phyloP scores from a whole-genome alignment of 2,329 filamentous ascomycete species.

The Lachnellula suecica region DNA sequence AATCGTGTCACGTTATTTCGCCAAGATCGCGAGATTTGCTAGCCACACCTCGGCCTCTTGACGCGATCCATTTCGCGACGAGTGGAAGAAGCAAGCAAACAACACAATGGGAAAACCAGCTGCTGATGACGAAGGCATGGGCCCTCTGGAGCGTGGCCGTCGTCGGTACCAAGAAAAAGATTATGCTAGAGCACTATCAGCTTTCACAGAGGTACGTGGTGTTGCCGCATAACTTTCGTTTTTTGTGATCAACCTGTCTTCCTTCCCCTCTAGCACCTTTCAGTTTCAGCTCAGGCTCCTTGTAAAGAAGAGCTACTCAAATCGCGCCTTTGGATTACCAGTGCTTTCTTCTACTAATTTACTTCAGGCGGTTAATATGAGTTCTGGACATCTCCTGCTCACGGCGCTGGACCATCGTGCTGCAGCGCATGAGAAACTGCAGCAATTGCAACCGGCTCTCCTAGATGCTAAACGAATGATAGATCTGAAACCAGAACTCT shows the following conservation, averaged over 20 bases:
- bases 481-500: slow-evolving; percentile 28
- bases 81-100: neutral
- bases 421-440: slow-evolving; percentile 34
- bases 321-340: too few species aligned
- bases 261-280: neutral
- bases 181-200: slow-evolving; percentile 17
- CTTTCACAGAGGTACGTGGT: slow-evolving; percentile 16
- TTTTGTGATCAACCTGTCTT: neutral
- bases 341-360: too few species aligned
- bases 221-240: neutral
- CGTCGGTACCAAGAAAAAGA: slow-evolving; percentile 29
- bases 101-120: slow-evolving; percentile 8
- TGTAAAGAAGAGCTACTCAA: too few species aligned
- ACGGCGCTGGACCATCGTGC: slow-evolving; percentile 34
- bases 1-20: neutral
- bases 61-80: neutral
- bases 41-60: neutral
- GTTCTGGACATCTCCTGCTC: slow-evolving; percentile 25
- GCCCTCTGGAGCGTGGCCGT: slow-evolving; percentile 28
- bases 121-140: slow-evolving; percentile 24
- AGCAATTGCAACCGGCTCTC: slow-evolving; percentile 27
- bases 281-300: too few species aligned
- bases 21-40: neutral
- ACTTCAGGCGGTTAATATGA: slow-evolving; percentile 25
- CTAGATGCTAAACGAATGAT: slow-evolving; percentile 34